Evolutionary conservation across 192 early-diverging fungal genomes (phyloP).

Genomic region (Dissophora globulifera): DNA sequence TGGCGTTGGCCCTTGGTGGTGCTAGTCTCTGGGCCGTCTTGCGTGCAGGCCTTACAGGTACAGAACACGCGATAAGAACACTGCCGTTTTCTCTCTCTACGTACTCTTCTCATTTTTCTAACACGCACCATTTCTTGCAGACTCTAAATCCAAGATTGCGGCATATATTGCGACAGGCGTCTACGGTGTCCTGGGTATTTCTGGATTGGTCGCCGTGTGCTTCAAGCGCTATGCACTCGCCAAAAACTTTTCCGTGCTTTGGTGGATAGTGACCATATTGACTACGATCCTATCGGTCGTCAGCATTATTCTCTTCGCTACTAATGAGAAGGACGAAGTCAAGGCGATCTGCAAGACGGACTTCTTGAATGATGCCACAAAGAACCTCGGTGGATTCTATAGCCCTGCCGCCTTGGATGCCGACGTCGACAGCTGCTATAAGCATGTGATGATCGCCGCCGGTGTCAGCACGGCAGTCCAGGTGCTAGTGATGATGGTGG

Average conservation of each 20-base stretch:
- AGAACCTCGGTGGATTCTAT: background rate
- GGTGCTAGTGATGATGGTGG: slow-evolving; percentile 23
- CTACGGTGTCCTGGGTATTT: slow-evolving; percentile 31
- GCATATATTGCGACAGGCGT: slow-evolving; percentile 21
- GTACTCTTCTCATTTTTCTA: background rate
- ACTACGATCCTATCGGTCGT: slow-evolving; percentile 16
- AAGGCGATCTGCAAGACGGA: slow-evolving; percentile 4
- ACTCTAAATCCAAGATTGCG: slow-evolving; percentile 12
- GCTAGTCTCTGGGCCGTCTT: slow-evolving; percentile 20
- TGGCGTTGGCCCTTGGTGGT: slow-evolving; percentile 32
- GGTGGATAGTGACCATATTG: slow-evolving; percentile 45
- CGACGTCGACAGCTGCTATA: slow-evolving; percentile 20
- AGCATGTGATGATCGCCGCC: slow-evolving; percentile 1
- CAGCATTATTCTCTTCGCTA: slow-evolving; percentile 31
- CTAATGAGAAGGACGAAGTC: slow-evolving; percentile 19
- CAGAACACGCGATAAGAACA: background rate
- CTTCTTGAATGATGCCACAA: slow-evolving; percentile 9
- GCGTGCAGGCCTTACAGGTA: slow-evolving; percentile 14
- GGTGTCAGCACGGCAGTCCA: slow-evolving; percentile 12
- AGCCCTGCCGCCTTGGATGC: background rate
- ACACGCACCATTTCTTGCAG: background rate
- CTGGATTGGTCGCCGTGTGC: slow-evolving; percentile 23
- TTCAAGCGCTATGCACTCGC: slow-evolving; percentile 49
- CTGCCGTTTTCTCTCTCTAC: background rate
- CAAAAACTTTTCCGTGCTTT: slow-evolving; percentile 52